Base-by-base conservation (phyloP, 306 rosid genomes). In the Lathyrus tuberosus region DNA sequence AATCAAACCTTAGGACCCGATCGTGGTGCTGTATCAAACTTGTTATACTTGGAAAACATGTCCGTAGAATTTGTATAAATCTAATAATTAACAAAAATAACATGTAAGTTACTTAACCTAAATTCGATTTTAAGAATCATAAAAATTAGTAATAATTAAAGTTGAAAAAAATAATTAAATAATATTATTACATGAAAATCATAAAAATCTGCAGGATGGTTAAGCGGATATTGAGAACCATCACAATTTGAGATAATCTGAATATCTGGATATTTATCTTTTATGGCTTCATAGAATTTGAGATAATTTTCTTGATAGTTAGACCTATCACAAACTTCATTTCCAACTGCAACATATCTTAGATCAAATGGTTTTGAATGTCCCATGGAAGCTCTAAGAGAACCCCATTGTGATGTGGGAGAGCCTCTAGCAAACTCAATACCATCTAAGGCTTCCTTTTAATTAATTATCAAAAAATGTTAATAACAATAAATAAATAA, bases 401-500 rank as follows among this genome's bases (percentile, higher is more conserved):
- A 80, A 20, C 96, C 97, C 96, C 97, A 92, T 48, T 52, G 66
- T 38, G 97, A 87, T 17, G 20, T 42, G 4, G 89, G 68, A 56
- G 59, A 71, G n/a, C 96, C 97, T 80, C 83, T 89, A 0, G 97
- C 97, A 78, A 92, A 92, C 80, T 92, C 96, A 12, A 91, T 79
- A 31, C 96, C 87, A 51, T 91, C 93, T 20, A 91, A 87, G 72
- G 96, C 97, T 70, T 91, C 97, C 97, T 89, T 26, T 26, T 26
- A 26, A 37, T 12, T 3, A 28, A 28, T 31, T 4, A 31, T 31
- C 6, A 31, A 5, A 31, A 31, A 31, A 31, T 4, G 6, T 4
- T 31, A 4, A 31, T 31, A 31, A 31, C 35, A 31, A 31, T 5
- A 4, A 5, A 31, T 31, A 31, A 40, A 40, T 40, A 9, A 40